Percentiles rank a stretch among this genome's conserved stretches.
These are phyloP conservation scores for Ulmus americana DNA, from an alignment of 331 rosid species.

Conservation along the genomic window DNA sequence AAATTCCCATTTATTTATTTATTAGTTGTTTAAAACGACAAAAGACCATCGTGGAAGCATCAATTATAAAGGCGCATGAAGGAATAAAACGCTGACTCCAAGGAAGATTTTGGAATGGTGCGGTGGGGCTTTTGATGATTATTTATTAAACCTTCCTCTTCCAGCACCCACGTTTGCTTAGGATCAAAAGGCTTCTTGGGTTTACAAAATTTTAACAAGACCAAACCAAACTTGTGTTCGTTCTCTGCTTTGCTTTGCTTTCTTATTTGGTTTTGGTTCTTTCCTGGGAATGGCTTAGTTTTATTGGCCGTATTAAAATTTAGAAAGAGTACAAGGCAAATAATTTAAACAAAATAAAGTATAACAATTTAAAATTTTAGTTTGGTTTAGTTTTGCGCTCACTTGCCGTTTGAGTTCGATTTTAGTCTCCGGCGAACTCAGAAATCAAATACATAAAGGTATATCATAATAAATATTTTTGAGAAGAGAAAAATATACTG, in stretches of 20 bases:
- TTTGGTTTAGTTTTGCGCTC: too few species aligned
- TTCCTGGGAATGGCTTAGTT: constrained; percentile 5
- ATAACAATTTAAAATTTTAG: too few species aligned
- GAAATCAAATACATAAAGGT: too few species aligned
- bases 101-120: constrained; percentile 14
- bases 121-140: constrained; percentile 5
- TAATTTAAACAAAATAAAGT: too few species aligned
- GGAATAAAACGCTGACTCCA: constrained; percentile 16
- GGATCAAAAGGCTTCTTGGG: not conserved
- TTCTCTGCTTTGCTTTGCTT: too few species aligned
- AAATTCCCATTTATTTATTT: not conserved
- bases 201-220: not conserved
- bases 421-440: too few species aligned
- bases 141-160: not conserved
- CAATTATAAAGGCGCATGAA: constrained; percentile 10
- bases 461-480: too few species aligned
- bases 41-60: constrained; percentile 12
- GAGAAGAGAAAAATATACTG: too few species aligned
- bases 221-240: too few species aligned
- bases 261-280: not conserved
- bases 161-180: too few species aligned
- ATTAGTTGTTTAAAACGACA: not conserved
- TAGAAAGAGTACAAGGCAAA: not conserved
- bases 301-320: constrained; percentile 1
- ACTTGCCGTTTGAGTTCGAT: too few species aligned